phyloP scores from a whole-genome alignment of 371 early-diverging fungal genomes.

The Circinella umbellata region DNA sequence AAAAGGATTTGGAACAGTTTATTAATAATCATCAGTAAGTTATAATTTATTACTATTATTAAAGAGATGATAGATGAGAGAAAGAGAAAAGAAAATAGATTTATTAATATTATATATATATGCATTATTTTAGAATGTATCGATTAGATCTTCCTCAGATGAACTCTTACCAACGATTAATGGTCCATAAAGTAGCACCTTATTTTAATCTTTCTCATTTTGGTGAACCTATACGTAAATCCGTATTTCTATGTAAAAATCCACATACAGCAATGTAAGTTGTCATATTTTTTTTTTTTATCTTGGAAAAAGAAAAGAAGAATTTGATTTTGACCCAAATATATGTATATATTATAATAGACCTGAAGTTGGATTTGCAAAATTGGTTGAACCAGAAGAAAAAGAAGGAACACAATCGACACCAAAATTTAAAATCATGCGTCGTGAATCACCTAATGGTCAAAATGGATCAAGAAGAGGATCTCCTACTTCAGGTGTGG shows the following conservation, averaged over 20 bases:
- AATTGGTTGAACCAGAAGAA: slow-evolving; percentile 46
- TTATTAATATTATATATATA: too few species aligned
- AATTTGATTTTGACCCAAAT: too few species aligned
- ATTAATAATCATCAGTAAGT: slow-evolving; percentile 64
- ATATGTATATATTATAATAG: slow-evolving; percentile 18
- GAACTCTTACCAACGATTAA: slow-evolving; percentile 81
- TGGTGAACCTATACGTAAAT: slow-evolving; percentile 61
- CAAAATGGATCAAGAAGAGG: slow-evolving; percentile 28
- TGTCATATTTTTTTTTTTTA: too few species aligned
- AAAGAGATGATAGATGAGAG: not conserved
- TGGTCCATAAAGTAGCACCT: slow-evolving; percentile 76
- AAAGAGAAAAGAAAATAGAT: not conserved
- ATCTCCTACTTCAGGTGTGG: slow-evolving; percentile 23
- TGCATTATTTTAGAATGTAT: slow-evolving; percentile 43
- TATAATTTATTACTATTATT: not conserved
- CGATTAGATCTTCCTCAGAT: slow-evolving; percentile 71
- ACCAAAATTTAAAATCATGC: slow-evolving; percentile 59
- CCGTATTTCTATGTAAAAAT: slow-evolving; percentile 68
- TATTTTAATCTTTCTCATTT: slow-evolving; percentile 74
- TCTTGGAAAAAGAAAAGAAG: not conserved
- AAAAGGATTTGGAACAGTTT: slow-evolving; percentile 70
- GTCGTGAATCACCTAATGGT: slow-evolving; percentile 31
- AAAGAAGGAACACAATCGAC: slow-evolving; percentile 27
- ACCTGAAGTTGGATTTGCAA: slow-evolving; percentile 56
- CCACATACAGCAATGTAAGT: slow-evolving; percentile 67